Evolutionary conservation across 345 rosid genomes (phyloP).

Genomic region (Toxicodendron radicans): DNA sequence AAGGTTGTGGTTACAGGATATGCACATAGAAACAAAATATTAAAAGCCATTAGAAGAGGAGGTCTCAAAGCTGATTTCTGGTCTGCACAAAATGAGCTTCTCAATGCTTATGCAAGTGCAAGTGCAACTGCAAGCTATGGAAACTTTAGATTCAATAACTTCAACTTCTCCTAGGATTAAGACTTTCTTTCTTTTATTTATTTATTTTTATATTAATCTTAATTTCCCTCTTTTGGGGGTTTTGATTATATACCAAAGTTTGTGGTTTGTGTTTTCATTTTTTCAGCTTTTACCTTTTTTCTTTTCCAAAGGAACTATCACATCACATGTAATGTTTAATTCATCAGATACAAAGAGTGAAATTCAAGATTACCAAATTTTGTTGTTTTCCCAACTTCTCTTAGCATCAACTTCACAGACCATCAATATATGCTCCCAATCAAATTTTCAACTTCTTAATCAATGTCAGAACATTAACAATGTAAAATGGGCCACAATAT

Average conservation of each 20-base stretch:
- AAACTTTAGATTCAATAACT: slow-evolving; percentile 36
- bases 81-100: slow-evolving; percentile 45
- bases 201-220: background rate
- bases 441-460: no score
- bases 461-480: no score
- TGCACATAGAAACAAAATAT: slow-evolving; percentile 40
- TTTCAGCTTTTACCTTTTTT: slow-evolving; percentile 2
- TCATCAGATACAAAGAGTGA: slow-evolving; percentile 18
- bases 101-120: slow-evolving; percentile 38
- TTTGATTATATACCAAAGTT: slow-evolving; percentile 4
- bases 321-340: slow-evolving; percentile 20
- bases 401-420: no score
- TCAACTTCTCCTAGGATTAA: slow-evolving; percentile 28
- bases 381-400: background rate
- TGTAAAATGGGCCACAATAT: no score
- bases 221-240: background rate
- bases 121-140: slow-evolving; percentile 26
- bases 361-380: slow-evolving; percentile 25
- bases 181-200: background rate
- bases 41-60: slow-evolving; percentile 42
- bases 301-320: slow-evolving; percentile 23
- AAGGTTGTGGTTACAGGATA: slow-evolving; percentile 46
- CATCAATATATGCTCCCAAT: no score
- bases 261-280: slow-evolving; percentile 10
- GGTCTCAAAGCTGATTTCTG: slow-evolving; percentile 51